Evolutionary conservation across 345 rosid species (phyloP).

Genomic region (Gossypium anomalum): DNA sequence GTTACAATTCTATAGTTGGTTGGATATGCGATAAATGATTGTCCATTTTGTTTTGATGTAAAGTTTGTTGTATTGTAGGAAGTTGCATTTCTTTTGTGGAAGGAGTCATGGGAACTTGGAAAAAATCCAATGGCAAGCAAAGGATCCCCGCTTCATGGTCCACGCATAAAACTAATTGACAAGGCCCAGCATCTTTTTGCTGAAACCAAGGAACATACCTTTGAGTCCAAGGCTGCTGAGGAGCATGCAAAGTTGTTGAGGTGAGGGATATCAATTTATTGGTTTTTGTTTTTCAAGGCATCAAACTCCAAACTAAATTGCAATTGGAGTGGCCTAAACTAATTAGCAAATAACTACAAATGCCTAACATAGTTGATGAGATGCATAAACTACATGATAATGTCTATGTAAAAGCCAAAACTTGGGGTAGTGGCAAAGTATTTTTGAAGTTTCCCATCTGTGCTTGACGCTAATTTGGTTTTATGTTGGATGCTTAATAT

Average conservation of each 20-base stretch:
- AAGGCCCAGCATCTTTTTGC: constrained; percentile 68
- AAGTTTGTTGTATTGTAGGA: constrained; percentile 43
- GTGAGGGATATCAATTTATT: constrained; percentile 33
- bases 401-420: neutral
- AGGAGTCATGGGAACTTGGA: constrained; percentile 89
- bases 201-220: constrained; percentile 87
- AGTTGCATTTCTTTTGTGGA: constrained; percentile 94
- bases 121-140: constrained; percentile 95
- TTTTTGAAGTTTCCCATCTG: neutral
- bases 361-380: neutral
- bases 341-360: neutral
- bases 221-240: constrained; percentile 96
- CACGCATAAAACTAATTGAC: constrained; percentile 90
- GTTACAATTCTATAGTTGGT: neutral
- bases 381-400: neutral
- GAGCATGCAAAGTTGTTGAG: constrained; percentile 92
- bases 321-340: constrained; percentile 1
- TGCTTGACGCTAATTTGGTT: neutral
- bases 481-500: neutral
- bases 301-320: constrained; percentile 7
- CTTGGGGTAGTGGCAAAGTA: neutral
- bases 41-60: constrained; percentile 1
- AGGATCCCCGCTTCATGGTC: constrained; percentile 93
- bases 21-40: constrained; percentile 3
- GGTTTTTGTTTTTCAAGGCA: neutral